Conservation (phyloP, 2,329 filamentous ascomycete genomes). For the Cladosporium sp. region DNA sequence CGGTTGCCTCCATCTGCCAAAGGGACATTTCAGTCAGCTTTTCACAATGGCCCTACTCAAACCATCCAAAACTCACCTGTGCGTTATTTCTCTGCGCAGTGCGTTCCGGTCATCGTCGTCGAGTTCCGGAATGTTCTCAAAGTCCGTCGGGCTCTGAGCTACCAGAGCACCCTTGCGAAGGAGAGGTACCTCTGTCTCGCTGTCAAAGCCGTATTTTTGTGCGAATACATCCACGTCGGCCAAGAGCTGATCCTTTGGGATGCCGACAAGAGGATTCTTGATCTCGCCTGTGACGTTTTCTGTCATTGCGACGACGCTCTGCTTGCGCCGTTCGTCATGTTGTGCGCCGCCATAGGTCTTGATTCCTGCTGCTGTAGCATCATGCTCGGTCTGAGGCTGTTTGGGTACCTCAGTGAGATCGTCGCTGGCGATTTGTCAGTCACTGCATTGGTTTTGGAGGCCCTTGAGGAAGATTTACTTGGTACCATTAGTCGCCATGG, state of each 20-base stretch:
- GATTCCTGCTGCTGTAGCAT: not conserved
- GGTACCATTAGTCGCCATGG: not conserved
- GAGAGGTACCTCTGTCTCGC: conserved; percentile 38
- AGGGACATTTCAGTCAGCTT: not conserved
- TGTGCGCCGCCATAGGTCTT: not conserved
- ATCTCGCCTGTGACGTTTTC: conserved; percentile 38
- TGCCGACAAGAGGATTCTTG: conserved; percentile 54
- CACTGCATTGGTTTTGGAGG: not conserved
- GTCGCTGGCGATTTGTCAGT: not conserved
- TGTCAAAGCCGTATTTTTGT: conserved; percentile 51
- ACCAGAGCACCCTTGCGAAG: conserved; percentile 68
- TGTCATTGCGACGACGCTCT: conserved; percentile 15
- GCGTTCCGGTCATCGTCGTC: conserved; percentile 55
- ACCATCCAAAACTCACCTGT: conserved; percentile 46
- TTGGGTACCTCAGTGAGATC: not conserved
- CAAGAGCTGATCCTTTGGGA: conserved; percentile 49
- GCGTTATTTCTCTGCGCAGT: conserved; percentile 57
- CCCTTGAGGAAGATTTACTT: not conserved
- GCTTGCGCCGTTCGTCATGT: conserved; percentile 9
- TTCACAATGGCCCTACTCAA: too few relatives aligned
- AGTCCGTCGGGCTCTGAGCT: conserved; percentile 63
- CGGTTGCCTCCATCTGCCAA: conserved; percentile 53
- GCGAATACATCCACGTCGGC: conserved; percentile 60
- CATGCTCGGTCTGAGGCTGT: not conserved
- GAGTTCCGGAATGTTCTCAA: conserved; percentile 59